Evolutionary conservation across 495 filamentous ascomycete genomes (phyloP), one percentile per base, ranked within the genome.

Genomic region (Rhizodiscina lignyota): DNA sequence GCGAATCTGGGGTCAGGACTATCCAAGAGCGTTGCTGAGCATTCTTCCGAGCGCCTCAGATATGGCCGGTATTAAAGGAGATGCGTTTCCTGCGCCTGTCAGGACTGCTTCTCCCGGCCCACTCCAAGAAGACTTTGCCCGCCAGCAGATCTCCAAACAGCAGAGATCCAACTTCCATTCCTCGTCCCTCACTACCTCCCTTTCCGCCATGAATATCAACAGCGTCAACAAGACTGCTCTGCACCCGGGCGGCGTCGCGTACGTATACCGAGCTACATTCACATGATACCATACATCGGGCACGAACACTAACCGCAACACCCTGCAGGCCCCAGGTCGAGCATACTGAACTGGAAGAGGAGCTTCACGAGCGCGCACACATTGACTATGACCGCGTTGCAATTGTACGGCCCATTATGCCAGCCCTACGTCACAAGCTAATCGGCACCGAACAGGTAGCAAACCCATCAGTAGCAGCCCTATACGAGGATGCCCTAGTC

Each of bases 321-420:
- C 8, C 17, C 33, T 43, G 30, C 52, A 91, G 84, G 54, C 81
- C 85, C 23, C 66, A 78, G 56, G 64, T 66, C 48, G 78, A 89
- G 52, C 86, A 94, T 72, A 94, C 86, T 21, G 87, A 94, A 57
- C 71, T 94, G 36, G 85, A 96, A 62, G 85, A 94, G 66, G 84
- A 94, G 58, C 77, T 97, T 28, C 87, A 96, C 58, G 84, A 96
- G 62, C 85, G 82, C 57, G 91, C 89, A 47, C 85, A 96, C 69
- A 96, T 97, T 62, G 89, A 97, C 74, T 97, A 96, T 55, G 82
- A 94, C 61, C 79, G 91, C 48, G 89, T 97, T 48, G 80, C 91
- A 39, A 97, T 97, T 67, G 86, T 93, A 66, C 53, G 77, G 44
- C 26, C 5, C 10, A 21, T 37, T n/a, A 26, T 22, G 26, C 23